phyloP scores from a whole-genome alignment of 2,329 filamentous ascomycete species.

The Pyrenochaeta sp. region DNA sequence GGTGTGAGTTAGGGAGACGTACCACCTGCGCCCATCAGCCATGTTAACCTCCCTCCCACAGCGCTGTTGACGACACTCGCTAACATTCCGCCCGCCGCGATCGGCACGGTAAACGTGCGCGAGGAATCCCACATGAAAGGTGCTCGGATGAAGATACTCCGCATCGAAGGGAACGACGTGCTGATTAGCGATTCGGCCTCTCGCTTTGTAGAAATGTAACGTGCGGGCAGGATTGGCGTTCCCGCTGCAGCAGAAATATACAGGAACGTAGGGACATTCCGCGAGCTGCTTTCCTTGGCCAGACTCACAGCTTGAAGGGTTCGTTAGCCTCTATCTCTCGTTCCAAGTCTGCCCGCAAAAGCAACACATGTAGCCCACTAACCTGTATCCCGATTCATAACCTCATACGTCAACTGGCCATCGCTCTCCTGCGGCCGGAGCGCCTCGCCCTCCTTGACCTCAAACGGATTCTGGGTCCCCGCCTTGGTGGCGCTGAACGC shows the following conservation, averaged over 20 bases:
- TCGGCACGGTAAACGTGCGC: slow-evolving; percentile 80
- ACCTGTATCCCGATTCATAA: slow-evolving; percentile 90
- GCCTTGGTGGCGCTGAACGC: slow-evolving; percentile 74
- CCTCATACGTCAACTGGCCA: slow-evolving; percentile 89
- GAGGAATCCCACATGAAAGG: slow-evolving; percentile 90
- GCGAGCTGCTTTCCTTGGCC: slow-evolving; percentile 74
- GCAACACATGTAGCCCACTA: too few relatives aligned
- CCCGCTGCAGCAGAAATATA: slow-evolving; percentile 91
- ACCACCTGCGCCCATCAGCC: slow-evolving; percentile 82
- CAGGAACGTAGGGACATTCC: slow-evolving; percentile 73
- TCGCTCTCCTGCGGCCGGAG: slow-evolving; percentile 71
- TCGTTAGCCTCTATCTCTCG: too few relatives aligned
- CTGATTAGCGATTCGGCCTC: slow-evolving; percentile 83
- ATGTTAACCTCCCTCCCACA: slow-evolving; percentile 76
- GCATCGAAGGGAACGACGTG: slow-evolving; percentile 74
- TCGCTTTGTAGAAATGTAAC: slow-evolving; percentile 91
- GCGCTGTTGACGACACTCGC: slow-evolving; percentile 79
- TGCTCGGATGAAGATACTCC: slow-evolving; percentile 82
- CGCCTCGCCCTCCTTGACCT: slow-evolving; percentile 63
- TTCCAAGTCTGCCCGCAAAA: too few relatives aligned
- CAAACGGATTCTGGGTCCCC: slow-evolving; percentile 73
- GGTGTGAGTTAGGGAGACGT: too few relatives aligned
- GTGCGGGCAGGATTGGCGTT: slow-evolving; percentile 79
- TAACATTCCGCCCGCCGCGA: slow-evolving; percentile 78
- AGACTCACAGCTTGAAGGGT: slow-evolving; percentile 71